phyloP scores from a whole-genome alignment of 352 stramenopile genomes.

The Globisporangium uncinulatum region DNA sequence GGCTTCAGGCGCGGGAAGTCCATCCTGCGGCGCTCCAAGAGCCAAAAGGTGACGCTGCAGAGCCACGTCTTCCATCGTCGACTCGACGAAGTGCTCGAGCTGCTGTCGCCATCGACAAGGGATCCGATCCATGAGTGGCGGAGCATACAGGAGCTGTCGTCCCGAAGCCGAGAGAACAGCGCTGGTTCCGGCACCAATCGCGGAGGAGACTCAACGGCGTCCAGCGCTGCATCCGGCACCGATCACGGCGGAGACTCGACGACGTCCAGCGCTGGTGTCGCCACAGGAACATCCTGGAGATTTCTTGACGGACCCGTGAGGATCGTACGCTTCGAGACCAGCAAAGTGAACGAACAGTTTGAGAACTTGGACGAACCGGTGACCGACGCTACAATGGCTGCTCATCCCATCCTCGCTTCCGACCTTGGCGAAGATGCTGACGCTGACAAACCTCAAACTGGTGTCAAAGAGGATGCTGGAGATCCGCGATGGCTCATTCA shows the following conservation, averaged over 20 bases:
- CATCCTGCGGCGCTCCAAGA: slow-evolving; percentile 2
- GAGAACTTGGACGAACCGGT: not conserved
- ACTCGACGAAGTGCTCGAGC: not conserved
- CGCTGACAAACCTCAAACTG: too few relatives aligned
- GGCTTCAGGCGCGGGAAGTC: not conserved
- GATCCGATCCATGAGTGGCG: slow-evolving; percentile 6
- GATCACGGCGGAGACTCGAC: not conserved
- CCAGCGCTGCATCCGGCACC: too few relatives aligned
- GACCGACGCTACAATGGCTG: not conserved
- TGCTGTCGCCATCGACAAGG: not conserved
- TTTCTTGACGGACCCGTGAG: not conserved
- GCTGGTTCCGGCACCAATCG: too few relatives aligned
- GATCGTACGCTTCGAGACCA: slow-evolving; percentile 1
- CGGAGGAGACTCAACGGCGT: not conserved
- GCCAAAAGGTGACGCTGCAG: not conserved
- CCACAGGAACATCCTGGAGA: not conserved
- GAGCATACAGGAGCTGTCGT: not conserved
- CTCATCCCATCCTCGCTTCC: not conserved
- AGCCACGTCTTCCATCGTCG: slow-evolving; percentile 2
- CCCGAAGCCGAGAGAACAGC: too few relatives aligned
- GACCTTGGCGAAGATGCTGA: too few relatives aligned
- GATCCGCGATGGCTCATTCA: slow-evolving; percentile 6
- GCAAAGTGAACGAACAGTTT: not conserved
- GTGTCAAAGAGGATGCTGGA: not conserved
- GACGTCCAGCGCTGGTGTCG: not conserved